These are phyloP conservation scores for Ceratocystis diversiconidia DNA, from an alignment of 2,329 filamentous ascomycete species.

Conservation along the genomic window DNA sequence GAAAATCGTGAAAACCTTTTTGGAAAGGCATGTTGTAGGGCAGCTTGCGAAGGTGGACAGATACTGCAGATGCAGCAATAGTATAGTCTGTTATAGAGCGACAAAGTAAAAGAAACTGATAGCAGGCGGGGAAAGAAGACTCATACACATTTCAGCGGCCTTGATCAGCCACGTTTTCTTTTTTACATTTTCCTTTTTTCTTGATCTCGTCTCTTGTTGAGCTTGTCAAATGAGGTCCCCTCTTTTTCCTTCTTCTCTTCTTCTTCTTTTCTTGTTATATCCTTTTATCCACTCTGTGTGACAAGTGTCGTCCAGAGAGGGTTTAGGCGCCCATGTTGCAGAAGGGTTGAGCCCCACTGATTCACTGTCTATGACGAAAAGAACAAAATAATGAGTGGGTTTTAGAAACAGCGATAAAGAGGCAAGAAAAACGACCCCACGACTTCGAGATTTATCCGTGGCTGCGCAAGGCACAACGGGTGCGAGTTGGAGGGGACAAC, in stretches of 20 bases:
- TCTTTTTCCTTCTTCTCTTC: neutral
- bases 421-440: neutral
- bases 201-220: neutral
- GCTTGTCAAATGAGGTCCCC: neutral
- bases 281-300: conserved; percentile 3
- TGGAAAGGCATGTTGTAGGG: neutral
- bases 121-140: no score
- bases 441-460: neutral
- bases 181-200: neutral
- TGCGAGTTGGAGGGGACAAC: neutral
- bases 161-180: neutral
- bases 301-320: conserved; percentile 3
- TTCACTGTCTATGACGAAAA: neutral
- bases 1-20: neutral
- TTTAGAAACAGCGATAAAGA: neutral
- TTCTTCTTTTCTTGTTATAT: neutral
- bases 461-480: no score
- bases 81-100: neutral
- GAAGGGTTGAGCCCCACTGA: conserved; percentile 2
- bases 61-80: neutral
- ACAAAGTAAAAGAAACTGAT: neutral
- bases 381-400: neutral
- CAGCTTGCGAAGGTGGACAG: neutral
- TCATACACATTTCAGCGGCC: neutral
- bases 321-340: conserved; percentile 2